phyloP scores from a whole-genome alignment of 306 rosid genomes.

The Alnus rubra region DNA sequence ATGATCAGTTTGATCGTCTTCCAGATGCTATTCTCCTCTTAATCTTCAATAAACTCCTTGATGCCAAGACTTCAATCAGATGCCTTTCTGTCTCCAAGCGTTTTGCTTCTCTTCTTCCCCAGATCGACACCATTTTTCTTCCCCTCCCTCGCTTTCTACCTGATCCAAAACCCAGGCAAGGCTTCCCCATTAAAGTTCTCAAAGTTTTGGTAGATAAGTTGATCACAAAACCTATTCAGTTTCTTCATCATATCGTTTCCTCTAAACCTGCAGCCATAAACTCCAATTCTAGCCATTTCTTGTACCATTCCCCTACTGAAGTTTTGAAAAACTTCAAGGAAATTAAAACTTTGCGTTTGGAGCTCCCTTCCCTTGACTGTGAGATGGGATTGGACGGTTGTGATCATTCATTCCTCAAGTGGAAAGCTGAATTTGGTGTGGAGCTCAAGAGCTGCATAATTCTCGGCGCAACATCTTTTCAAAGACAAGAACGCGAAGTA shows the following conservation, averaged over 20 bases:
- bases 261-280: not conserved
- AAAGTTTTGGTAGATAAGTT: constrained; percentile 12
- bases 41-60: constrained; percentile 36
- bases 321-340: constrained; percentile 30
- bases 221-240: constrained; percentile 16
- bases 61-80: constrained; percentile 39
- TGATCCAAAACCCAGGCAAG: not conserved
- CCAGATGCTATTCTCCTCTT: constrained; percentile 33
- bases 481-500: constrained; percentile 12
- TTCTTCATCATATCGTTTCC: constrained; percentile 23
- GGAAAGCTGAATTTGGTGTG: constrained; percentile 43
- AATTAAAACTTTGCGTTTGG: constrained; percentile 18
- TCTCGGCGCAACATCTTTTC: constrained; percentile 35
- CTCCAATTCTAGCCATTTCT: not conserved
- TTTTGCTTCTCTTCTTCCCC: constrained; percentile 35
- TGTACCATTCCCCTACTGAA: constrained; percentile 26
- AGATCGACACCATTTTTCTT: constrained; percentile 31
- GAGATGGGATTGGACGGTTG: constrained; percentile 15
- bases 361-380: constrained; percentile 26
- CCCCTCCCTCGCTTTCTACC: constrained; percentile 22
- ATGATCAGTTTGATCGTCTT: constrained; percentile 37
- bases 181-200: not conserved
- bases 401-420: constrained; percentile 32
- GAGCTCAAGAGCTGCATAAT: constrained; percentile 36
- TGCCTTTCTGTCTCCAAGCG: constrained; percentile 41